phyloP scores from a whole-genome alignment of 2,329 filamentous ascomycete species.

The Exophiala sp. region DNA sequence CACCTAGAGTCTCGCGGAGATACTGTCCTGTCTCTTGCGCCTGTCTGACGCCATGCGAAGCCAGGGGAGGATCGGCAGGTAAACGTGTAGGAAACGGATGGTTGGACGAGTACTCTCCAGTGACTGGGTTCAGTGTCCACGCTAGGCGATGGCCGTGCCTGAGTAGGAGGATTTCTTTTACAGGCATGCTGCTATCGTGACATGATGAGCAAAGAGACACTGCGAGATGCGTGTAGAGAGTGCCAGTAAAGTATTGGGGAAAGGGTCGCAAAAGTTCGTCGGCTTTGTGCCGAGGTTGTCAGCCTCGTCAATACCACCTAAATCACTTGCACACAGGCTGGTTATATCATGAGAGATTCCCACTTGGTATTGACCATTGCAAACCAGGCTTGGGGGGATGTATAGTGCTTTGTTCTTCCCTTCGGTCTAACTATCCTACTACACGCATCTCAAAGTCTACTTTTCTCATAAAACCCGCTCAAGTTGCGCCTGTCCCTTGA shows the following conservation, averaged over 20 bases:
- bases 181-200: constrained; percentile 24
- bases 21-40: constrained; percentile 69
- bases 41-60: constrained; percentile 81
- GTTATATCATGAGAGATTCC: no score
- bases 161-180: constrained; percentile 28
- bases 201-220: neutral
- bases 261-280: no score
- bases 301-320: no score
- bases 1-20: constrained; percentile 56
- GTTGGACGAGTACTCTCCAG: constrained; percentile 70
- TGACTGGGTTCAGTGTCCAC: constrained; percentile 79
- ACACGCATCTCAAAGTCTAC: neutral
- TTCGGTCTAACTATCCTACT: no score
- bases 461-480: neutral
- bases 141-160: constrained; percentile 67
- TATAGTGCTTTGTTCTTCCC: no score
- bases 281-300: no score
- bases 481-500: constrained; percentile 3
- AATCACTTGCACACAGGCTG: no score
- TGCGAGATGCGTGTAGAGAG: neutral
- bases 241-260: neutral
- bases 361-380: no score
- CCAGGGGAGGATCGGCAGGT: constrained; percentile 80
- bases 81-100: constrained; percentile 83
- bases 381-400: no score